phyloP scores from a whole-genome alignment of 2,329 filamentous ascomycete species.

The Pleoardoris graminearum region DNA sequence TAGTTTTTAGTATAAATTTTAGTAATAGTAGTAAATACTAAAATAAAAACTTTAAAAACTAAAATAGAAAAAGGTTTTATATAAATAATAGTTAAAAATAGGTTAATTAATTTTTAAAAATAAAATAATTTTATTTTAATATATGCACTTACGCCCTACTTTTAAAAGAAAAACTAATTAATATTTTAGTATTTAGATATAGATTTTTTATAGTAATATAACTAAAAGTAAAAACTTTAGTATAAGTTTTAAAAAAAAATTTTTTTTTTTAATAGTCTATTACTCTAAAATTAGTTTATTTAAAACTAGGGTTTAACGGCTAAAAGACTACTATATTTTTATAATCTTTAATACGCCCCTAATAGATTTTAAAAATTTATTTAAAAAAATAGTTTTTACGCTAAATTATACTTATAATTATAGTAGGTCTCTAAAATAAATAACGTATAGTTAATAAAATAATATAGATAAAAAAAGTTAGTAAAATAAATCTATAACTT shows the following conservation, averaged over 20 bases:
- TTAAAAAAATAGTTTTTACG: no score
- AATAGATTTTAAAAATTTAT: constrained; percentile 49
- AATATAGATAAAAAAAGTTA: no score
- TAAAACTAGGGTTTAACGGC: constrained; percentile 48
- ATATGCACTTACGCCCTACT: constrained; percentile 40
- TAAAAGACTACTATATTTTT: constrained; percentile 46
- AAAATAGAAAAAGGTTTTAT: no score
- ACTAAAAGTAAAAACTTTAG: constrained; percentile 46
- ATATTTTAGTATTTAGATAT: no score
- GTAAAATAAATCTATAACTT: no score
- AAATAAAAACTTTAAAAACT: no score
- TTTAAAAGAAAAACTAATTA: no score
- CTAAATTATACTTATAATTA: no score
- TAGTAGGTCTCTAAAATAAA: no score
- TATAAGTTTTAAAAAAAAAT: constrained; percentile 45
- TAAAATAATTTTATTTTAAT: constrained; percentile 48
- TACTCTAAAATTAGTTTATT: constrained; percentile 51
- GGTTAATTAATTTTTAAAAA: constrained; percentile 34
- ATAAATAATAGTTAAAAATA: no score
- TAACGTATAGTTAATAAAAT: no score
- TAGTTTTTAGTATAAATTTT: constrained; percentile 50
- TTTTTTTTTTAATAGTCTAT: constrained; percentile 48
- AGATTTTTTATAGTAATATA: constrained; percentile 44
- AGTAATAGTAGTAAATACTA: no score
- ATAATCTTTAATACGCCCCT: constrained; percentile 44